A percentile compares a stretch with the other conserved stretches of the same genome.
Conservation (phyloP, 2,329 filamentous ascomycete species). For the Pezicula neosporulosa region DNA sequence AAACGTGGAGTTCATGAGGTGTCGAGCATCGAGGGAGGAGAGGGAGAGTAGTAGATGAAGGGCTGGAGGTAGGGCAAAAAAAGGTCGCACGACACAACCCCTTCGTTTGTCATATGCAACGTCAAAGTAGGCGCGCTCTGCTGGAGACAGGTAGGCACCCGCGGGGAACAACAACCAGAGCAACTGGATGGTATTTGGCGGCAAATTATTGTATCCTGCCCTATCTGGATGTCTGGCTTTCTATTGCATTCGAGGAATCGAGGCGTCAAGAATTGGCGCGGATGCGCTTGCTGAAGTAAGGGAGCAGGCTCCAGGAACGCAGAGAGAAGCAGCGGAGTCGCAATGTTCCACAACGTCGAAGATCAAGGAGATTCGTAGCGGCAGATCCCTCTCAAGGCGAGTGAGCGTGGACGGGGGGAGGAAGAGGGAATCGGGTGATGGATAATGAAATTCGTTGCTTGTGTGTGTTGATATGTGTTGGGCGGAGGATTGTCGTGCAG, state of each 20-base stretch:
- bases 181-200: slow-evolving; percentile 8
- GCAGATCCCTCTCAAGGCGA: neutral
- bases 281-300: slow-evolving; percentile 2
- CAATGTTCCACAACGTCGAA: slow-evolving; percentile 1
- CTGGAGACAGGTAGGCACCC: slow-evolving; percentile 27
- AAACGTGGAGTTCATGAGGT: slow-evolving; percentile 19
- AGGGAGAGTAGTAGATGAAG: slow-evolving; percentile 22
- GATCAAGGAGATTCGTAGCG: neutral
- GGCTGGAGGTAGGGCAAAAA: slow-evolving; percentile 22
- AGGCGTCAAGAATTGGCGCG: neutral
- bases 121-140: slow-evolving; percentile 21
- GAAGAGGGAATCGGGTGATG: neutral
- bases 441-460: too few species aligned
- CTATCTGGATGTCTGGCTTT: neutral
- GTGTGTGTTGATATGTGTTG: too few species aligned
- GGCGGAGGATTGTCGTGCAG: too few species aligned
- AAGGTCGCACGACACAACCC: slow-evolving; percentile 30
- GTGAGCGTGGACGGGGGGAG: neutral
- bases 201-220: slow-evolving; percentile 12
- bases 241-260: neutral
- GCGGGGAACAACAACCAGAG: slow-evolving; percentile 14
- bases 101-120: slow-evolving; percentile 32
- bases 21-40: slow-evolving; percentile 27
- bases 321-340: slow-evolving; percentile 1
- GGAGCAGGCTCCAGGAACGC: neutral